These are phyloP conservation scores for Ceratocystis ficicola DNA, from an alignment of 2,329 filamentous ascomycete genomes.

Conservation along the genomic window DNA sequence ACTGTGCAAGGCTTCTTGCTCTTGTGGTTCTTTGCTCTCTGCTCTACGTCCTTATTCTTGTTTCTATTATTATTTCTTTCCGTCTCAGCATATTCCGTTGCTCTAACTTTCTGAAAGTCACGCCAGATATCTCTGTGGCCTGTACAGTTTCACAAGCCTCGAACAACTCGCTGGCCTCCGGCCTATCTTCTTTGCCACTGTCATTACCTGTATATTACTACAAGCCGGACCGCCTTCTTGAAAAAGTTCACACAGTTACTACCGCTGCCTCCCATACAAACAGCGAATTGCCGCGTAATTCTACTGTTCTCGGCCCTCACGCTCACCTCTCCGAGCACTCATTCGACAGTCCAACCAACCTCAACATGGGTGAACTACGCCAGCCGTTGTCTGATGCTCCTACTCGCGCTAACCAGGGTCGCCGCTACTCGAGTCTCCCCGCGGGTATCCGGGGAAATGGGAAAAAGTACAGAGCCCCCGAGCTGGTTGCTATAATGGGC, in stretches of 20 bases:
- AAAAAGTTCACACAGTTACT: not conserved
- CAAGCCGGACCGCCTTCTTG: not conserved
- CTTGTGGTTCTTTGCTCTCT: not conserved
- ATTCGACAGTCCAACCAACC: not conserved
- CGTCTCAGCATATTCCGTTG: not conserved
- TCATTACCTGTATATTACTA: not conserved
- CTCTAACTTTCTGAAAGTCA: not conserved
- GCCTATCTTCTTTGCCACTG: not conserved
- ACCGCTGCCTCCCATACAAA: not conserved
- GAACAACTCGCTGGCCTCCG: too few relatives aligned
- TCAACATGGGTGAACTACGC: slow-evolving; percentile 4
- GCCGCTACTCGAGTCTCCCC: slow-evolving; percentile 18
- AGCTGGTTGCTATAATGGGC: slow-evolving; percentile 16
- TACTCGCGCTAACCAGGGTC: slow-evolving; percentile 9
- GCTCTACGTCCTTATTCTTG: not conserved
- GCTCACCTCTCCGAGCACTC: too few relatives aligned
- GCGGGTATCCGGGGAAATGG: slow-evolving; percentile 10
- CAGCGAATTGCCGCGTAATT: not conserved
- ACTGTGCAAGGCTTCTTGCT: not conserved
- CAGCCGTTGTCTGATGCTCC: slow-evolving; percentile 9
- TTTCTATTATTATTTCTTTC: not conserved
- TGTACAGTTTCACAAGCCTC: not conserved
- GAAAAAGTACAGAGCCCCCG: slow-evolving; percentile 21
- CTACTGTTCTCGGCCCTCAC: not conserved
- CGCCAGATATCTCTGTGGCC: not conserved